These are phyloP conservation scores for Imleria badia DNA, from an alignment of 768 basidiomycete species.

Conservation along the genomic window DNA sequence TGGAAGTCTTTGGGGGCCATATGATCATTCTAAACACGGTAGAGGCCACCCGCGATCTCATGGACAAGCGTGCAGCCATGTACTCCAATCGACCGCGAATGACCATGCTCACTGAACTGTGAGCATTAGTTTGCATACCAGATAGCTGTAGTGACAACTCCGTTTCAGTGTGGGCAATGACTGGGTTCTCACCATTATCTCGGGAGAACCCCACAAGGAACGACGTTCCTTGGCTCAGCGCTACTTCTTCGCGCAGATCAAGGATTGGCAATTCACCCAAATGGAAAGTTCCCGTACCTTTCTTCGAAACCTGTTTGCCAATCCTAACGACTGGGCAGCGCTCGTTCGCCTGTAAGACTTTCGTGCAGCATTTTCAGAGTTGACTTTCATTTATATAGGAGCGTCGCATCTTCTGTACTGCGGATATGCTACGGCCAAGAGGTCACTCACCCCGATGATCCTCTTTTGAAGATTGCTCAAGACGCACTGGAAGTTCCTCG, in stretches of 20 bases:
- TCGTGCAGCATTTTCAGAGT: no score
- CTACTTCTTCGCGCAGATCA: constrained; percentile 11
- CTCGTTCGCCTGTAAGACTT: constrained; percentile 5
- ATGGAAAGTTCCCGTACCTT: constrained; percentile 5
- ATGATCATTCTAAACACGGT: not conserved
- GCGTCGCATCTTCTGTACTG: not conserved
- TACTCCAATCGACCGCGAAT: constrained; percentile 1
- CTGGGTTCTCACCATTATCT: not conserved
- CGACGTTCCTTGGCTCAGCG: constrained; percentile 10
- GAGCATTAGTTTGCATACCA: not conserved
- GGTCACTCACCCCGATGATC: not conserved
- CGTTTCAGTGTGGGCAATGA: not conserved
- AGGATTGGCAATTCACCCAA: constrained; percentile 14
- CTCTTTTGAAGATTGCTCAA: constrained; percentile 5
- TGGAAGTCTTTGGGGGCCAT: not conserved
- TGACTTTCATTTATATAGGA: not conserved
- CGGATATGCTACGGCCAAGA: constrained; percentile 7
- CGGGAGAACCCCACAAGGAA: constrained; percentile 10
- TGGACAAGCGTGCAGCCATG: constrained; percentile 4
- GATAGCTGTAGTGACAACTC: not conserved
- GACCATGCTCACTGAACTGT: constrained; percentile 5
- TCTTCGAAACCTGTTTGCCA: not conserved
- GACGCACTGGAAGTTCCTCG: constrained; percentile 1
- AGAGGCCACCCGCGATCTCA: constrained; percentile 1
- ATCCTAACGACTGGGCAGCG: not conserved